Base-by-base conservation (phyloP, 257 asterid species). In the Schizonepeta tenuifolia region DNA sequence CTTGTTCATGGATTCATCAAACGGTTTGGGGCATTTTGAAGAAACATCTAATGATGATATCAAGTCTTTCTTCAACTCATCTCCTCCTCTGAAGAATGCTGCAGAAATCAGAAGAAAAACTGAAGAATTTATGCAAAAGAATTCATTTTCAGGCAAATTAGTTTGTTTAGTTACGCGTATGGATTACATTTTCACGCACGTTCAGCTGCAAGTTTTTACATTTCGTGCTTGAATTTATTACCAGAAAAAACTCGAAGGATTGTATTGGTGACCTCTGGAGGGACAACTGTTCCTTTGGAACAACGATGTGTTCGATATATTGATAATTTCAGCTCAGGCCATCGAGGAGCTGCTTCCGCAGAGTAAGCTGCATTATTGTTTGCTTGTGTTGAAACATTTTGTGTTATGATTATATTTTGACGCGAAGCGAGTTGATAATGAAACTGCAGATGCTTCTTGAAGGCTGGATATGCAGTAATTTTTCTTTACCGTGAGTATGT, bases 281-380 rank as follows among this genome's bases (percentile, higher is more conserved):
- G 99, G 61, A 94, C 99, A 69, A 88, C 97, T 10, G 99, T 94
- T 78, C 99, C 99, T 74, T 81, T 94, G 82, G 99, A 94, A 73
- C 91, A 79, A 61, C 83, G 89, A 18, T 88, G 95, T 79, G 99
- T 94, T 71, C 98, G 99, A 65, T 94, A 81, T 71, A 91, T 94
- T 55, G 98, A 94, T 84, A 94, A 94, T 77, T 94, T 94, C 81
- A 87, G 96, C 90, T 94, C 98, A 38, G 98, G 99, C 73, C 95
- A 88, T 69, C 81, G 97, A 83, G 99, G 97, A 85, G 94, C 97
- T 74, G 90, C 99, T 70, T 91, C 99, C 54, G 90, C 98, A 0
- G 98, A 94, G 99, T 94, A 88, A 81, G 71, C 59, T 41, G 38
- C 78, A 57, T 67, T 41, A 18, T 64, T 20, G 43, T 63, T 65